Percentiles rank a stretch among this genome's conserved stretches.
phyloP scores from a whole-genome alignment of 441 rosid genomes.

The Adansonia madagascariensis region DNA sequence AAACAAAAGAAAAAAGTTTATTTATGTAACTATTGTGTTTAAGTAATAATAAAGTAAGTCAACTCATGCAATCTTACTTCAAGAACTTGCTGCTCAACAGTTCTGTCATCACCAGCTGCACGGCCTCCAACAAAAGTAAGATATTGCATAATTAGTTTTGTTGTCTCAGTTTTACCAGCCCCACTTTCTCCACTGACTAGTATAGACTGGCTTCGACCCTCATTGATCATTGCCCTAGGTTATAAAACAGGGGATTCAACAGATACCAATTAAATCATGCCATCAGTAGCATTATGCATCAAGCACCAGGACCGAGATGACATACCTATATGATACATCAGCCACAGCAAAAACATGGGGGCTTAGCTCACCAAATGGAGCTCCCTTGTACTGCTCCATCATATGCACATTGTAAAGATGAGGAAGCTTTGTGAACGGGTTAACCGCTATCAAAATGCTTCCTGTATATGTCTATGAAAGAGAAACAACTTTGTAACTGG shows the following conservation, averaged over 20 bases:
- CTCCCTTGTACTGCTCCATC: slow-evolving; percentile 99
- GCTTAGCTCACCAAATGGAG: slow-evolving; percentile 94
- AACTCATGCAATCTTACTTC: slow-evolving; percentile 63
- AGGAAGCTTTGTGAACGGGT: slow-evolving; percentile 96
- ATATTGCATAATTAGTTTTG: slow-evolving; percentile 94
- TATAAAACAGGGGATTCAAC: slow-evolving; percentile 33
- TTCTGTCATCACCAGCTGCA: slow-evolving; percentile 78
- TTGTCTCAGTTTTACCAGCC: slow-evolving; percentile 98
- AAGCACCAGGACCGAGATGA: slow-evolving; percentile 25
- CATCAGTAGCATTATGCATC: slow-evolving; percentile 26
- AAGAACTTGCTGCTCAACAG: slow-evolving; percentile 96
- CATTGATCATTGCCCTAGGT: slow-evolving; percentile 87
- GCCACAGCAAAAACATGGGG: slow-evolving; percentile 99
- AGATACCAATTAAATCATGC: slow-evolving; percentile 31
- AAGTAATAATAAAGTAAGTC: slow-evolving; percentile 10
- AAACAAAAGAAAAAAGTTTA: background rate
- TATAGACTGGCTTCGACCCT: slow-evolving; percentile 87
- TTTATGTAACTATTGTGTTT: background rate
- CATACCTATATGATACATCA: slow-evolving; percentile 91
- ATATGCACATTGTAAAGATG: slow-evolving; percentile 93
- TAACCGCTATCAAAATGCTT: slow-evolving; percentile 94
- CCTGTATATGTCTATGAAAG: slow-evolving; percentile 88
- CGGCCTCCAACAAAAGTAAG: slow-evolving; percentile 97
- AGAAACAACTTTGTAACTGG: background rate
- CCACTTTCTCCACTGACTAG: slow-evolving; percentile 99